Percentiles rank a stretch among this genome's conserved stretches.
Evolutionary conservation across 306 rosid genomes (phyloP).

Genomic region (Aeschynomene evenia): DNA sequence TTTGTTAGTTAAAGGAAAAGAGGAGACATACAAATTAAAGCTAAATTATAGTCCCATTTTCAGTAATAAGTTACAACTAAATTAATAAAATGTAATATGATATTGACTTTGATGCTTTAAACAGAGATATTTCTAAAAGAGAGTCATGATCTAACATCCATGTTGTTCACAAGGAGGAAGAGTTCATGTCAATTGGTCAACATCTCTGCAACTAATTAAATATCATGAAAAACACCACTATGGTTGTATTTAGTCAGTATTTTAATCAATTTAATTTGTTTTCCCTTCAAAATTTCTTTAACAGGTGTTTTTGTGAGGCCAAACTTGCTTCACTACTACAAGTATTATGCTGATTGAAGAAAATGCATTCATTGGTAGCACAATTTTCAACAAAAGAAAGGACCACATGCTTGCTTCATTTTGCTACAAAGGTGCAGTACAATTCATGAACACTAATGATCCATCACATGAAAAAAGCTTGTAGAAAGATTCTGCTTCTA

Average conservation of each 20-base stretch:
- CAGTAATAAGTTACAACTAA: background rate
- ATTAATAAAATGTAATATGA: background rate
- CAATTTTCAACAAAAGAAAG: background rate
- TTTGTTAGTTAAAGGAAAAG: background rate
- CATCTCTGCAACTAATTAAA: background rate
- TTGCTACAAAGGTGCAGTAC: background rate
- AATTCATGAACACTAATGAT: background rate
- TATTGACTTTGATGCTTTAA: background rate
- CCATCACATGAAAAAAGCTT: constrained; percentile 3
- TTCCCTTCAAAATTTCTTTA: background rate
- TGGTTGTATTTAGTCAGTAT: background rate
- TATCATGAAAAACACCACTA: background rate
- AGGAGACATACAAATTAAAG: background rate
- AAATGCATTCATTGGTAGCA: background rate
- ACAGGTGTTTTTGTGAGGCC: no score
- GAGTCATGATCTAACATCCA: background rate
- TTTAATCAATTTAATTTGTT: background rate
- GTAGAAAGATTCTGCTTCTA: background rate
- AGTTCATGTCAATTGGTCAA: background rate
- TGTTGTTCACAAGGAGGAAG: background rate
- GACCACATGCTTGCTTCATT: background rate
- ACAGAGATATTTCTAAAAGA: background rate
- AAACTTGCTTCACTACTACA: background rate
- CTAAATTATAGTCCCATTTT: background rate
- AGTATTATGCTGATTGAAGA: background rate